These are phyloP conservation scores for Plenodomus lindquistii DNA, from an alignment of 2,329 filamentous ascomycete species.

Conservation along the genomic window DNA sequence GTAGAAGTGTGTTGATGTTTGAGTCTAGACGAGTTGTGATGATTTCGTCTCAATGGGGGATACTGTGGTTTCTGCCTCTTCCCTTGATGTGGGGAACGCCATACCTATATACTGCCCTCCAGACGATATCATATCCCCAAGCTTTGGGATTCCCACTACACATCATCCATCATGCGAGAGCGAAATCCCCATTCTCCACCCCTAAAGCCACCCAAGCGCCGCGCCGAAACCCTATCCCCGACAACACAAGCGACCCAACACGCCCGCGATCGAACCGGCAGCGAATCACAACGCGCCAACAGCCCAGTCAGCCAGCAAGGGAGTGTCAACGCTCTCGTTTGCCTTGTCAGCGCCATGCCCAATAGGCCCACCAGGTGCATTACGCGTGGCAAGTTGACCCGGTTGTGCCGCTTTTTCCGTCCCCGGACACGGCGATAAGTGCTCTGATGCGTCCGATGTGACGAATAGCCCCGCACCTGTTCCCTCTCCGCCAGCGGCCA, in stretches of 20 bases:
- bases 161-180: slow-evolving; percentile 6
- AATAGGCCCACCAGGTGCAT: slow-evolving; percentile 18
- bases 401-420: slow-evolving; percentile 20
- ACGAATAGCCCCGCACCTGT: slow-evolving; percentile 13
- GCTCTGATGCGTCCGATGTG: slow-evolving; percentile 18
- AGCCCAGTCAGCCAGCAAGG: slow-evolving; percentile 2
- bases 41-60: background rate
- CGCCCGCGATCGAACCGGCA: slow-evolving; percentile 2
- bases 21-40: background rate
- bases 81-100: slow-evolving; percentile 4
- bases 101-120: slow-evolving; percentile 9
- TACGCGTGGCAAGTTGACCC: slow-evolving; percentile 28
- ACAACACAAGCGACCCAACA: slow-evolving; percentile 14
- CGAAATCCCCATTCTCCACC: slow-evolving; percentile 24
- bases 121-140: background rate
- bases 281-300: slow-evolving; percentile 4
- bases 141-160: background rate
- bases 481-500: slow-evolving; percentile 26
- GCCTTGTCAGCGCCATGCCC: slow-evolving; percentile 15
- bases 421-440: slow-evolving; percentile 18
- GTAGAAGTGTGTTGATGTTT: background rate
- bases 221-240: slow-evolving; percentile 26
- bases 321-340: slow-evolving; percentile 12
- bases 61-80: background rate
- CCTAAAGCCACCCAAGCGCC: slow-evolving; percentile 15